phyloP scores from a whole-genome alignment of 2,329 filamentous ascomycete species.

The Davidsoniella neocaledoniae region DNA sequence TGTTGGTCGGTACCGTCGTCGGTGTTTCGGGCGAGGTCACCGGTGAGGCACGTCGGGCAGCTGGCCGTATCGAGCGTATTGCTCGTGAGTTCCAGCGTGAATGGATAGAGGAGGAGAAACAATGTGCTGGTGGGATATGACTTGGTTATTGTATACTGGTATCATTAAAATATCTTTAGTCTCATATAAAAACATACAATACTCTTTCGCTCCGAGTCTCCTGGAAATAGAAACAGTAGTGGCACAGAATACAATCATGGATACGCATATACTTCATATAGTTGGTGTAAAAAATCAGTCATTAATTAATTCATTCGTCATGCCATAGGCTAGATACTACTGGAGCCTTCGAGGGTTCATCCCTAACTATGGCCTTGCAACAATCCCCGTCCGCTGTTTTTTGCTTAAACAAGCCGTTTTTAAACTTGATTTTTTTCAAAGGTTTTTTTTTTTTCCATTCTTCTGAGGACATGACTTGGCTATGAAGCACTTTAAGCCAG shows the following conservation, averaged over 20 bases:
- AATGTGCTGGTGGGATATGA: not conserved
- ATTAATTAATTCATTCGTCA: conserved; percentile 6
- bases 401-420: not conserved
- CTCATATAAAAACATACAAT: not conserved
- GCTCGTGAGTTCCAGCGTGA: conserved; percentile 37
- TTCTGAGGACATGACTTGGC: not conserved
- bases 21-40: conserved; percentile 29
- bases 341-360: no score
- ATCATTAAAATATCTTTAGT: not conserved
- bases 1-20: conserved; percentile 38
- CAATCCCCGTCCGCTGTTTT: no score
- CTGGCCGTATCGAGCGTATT: conserved; percentile 34
- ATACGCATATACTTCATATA: conserved; percentile 11
- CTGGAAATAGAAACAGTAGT: not conserved
- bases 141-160: conserved; percentile 1
- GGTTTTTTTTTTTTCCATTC: not conserved
- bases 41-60: conserved; percentile 35
- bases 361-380: no score
- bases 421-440: conserved; percentile 1
- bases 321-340: not conserved
- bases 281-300: not conserved
- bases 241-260: not conserved
- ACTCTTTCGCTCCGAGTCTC: not conserved
- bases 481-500: conserved; percentile 52
- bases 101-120: conserved; percentile 25